These are phyloP conservation scores for Yamadazyma friedrichii DNA, from an alignment of 1,139 yeast genomes.

Conservation along the genomic window DNA sequence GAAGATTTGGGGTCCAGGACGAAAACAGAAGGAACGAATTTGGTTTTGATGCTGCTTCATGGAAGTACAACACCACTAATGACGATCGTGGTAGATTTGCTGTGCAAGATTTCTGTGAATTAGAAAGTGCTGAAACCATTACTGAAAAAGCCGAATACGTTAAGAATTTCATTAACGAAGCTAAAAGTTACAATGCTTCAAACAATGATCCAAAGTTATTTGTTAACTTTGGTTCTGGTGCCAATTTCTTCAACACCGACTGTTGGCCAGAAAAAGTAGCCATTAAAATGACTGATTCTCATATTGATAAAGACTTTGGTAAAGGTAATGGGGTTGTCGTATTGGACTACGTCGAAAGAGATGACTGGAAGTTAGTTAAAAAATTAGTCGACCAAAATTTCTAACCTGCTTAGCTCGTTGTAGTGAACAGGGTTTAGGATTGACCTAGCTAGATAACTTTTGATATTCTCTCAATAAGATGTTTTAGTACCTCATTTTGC, in stretches of 20 bases:
- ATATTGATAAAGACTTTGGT: conserved; percentile 50
- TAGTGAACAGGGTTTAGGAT: too few species aligned
- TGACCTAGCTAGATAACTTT: background rate
- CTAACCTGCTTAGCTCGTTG: conserved; percentile 14
- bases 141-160: conserved; percentile 58
- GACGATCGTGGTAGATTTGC: conserved; percentile 63
- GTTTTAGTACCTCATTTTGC: background rate
- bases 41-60: conserved; percentile 68
- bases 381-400: conserved; percentile 58
- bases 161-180: conserved; percentile 54
- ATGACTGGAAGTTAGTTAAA: conserved; percentile 59
- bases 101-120: conserved; percentile 77
- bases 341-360: conserved; percentile 64
- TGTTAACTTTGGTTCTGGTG: conserved; percentile 72
- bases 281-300: conserved; percentile 45
- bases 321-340: conserved; percentile 61
- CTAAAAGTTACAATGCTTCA: conserved; percentile 50
- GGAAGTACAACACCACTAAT: conserved; percentile 66
- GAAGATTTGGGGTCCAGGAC: conserved; percentile 66
- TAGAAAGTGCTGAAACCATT: conserved; percentile 52
- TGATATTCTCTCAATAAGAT: background rate
- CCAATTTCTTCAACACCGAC: conserved; percentile 66
- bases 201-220: conserved; percentile 55
- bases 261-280: conserved; percentile 79
- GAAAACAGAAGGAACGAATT: conserved; percentile 42